Base-by-base conservation (phyloP, 345 rosid genomes). In the Syzygium oleosum region DNA sequence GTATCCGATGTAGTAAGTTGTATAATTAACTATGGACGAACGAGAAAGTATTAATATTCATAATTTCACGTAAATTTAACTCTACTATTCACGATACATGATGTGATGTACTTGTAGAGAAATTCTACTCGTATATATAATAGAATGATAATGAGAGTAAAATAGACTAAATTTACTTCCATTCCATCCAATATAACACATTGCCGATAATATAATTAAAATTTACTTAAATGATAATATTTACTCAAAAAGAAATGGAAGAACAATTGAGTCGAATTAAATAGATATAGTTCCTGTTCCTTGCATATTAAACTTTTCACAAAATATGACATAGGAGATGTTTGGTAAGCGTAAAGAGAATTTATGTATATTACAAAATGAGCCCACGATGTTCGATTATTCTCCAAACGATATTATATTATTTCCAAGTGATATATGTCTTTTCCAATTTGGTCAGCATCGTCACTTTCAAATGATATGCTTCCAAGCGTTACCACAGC, bases 41-140 rank as follows among this genome's bases (percentile, higher is more conserved):
- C 23, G 12, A 56, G 5, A 22, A 22, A 9, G 25, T 7, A 6
- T 6, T 55, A 15, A 21, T 55, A 19, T 22, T 7, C 9, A 23
- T 23, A 56, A 56, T 56, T 56, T 22, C n/a, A 8, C 4, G n/a
- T 22, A 56, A 56, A 56, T 8, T 56, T 56, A 23, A 56, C 61
- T 56, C 12, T 56, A 23, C 23, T 56, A 56, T 23, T 9, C 12
- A 9, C 8, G 0, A 13, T 13, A 61, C 4, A n/a, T 12, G 34
- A n/a, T 61, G 14, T 59, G 34, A 59, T 59, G 23, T 27, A 12
- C n/a, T 59, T 27, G 16, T 61, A 61, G 34, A 61, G 34, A 61
- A 61, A n/a, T 61, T 13, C 2, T 13, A 13, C 34, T 61, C 0
- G 14, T 0, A n/a, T 61, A 13, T 65, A 43, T 0, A 15, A 29